phyloP scores from a whole-genome alignment of 2,329 filamentous ascomycete species.

The Venturia pyrina region DNA sequence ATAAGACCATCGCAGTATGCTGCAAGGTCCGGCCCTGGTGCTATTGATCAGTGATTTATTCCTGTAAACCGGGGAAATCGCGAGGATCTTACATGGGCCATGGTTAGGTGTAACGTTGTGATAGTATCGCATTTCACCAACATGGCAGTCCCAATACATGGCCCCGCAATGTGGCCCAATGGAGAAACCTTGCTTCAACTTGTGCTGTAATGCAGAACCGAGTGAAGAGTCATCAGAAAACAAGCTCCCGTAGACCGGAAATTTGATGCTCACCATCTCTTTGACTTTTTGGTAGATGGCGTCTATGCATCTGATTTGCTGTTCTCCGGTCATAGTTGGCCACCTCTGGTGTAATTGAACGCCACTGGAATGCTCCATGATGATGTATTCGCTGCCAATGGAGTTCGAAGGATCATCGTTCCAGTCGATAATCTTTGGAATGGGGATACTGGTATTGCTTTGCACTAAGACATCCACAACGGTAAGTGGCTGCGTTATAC shows the following conservation, averaged over 20 bases:
- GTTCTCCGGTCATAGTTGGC: background rate
- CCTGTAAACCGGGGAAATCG: background rate
- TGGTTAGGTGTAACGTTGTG: conserved; percentile 23
- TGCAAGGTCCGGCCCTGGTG: conserved; percentile 25
- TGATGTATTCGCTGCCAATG: conserved; percentile 13
- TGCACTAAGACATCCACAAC: background rate
- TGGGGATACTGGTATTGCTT: conserved; percentile 4
- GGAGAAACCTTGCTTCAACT: conserved; percentile 18
- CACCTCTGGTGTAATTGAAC: background rate
- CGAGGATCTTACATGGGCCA: conserved; percentile 28
- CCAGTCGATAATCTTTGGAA: background rate
- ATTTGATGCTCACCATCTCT: conserved; percentile 1
- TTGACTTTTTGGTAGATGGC: conserved; percentile 2
- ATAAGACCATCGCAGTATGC: conserved; percentile 29
- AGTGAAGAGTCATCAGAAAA: background rate
- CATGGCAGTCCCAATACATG: conserved; percentile 23
- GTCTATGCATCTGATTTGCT: conserved; percentile 1
- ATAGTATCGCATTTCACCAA: conserved; percentile 25
- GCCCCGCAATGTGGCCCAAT: conserved; percentile 24
- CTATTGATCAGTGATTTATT: background rate
- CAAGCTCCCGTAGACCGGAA: conserved; percentile 1
- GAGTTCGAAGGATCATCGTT: background rate
- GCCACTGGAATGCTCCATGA: conserved; percentile 13
- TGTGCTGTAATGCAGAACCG: conserved; percentile 12
- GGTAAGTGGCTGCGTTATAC: background rate